Conservation (phyloP, 352 stramenopile genomes). For the Peronospora belbahrii region DNA sequence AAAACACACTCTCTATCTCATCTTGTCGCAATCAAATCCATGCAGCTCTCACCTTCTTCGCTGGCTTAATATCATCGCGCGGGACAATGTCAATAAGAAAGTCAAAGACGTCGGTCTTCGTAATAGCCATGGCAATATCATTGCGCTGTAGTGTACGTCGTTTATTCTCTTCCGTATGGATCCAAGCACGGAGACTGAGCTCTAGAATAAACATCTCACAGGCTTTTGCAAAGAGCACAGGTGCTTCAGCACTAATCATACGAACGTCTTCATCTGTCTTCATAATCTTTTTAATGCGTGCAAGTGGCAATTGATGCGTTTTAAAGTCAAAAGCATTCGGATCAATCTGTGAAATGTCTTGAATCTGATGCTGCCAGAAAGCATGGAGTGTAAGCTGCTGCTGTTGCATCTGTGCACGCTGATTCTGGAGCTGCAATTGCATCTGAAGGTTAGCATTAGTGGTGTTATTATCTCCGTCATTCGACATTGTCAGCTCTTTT, state of each 20-base stretch:
- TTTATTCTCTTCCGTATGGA: slow-evolving; percentile 90
- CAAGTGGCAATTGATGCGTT: slow-evolving; percentile 86
- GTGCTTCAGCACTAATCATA: slow-evolving; percentile 91
- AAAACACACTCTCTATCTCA: background rate
- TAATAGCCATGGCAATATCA: slow-evolving; percentile 87
- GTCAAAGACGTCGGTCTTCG: slow-evolving; percentile 89
- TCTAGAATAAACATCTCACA: slow-evolving; percentile 93
- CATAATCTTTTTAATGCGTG: slow-evolving; percentile 95
- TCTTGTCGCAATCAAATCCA: background rate
- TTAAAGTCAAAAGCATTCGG: slow-evolving; percentile 82
- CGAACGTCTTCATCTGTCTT: slow-evolving; percentile 91
- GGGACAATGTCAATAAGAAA: slow-evolving; percentile 91
- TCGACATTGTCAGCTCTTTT: no score
- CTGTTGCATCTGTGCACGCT: slow-evolving; percentile 84
- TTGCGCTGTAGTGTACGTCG: slow-evolving; percentile 87
- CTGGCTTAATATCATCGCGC: slow-evolving; percentile 79
- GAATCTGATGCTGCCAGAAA: slow-evolving; percentile 86
- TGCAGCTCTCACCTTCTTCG: slow-evolving; percentile 69
- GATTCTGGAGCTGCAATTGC: slow-evolving; percentile 81
- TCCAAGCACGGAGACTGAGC: slow-evolving; percentile 83
- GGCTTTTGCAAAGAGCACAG: slow-evolving; percentile 91
- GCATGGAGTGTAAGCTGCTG: slow-evolving; percentile 77
- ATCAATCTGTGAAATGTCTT: slow-evolving; percentile 85
- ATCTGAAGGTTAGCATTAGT: slow-evolving; percentile 70
- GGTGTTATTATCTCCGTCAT: slow-evolving; percentile 27